phyloP scores from a whole-genome alignment of 164 flowering plant genomes.

The Kalanchoe fedtschenkoi region DNA sequence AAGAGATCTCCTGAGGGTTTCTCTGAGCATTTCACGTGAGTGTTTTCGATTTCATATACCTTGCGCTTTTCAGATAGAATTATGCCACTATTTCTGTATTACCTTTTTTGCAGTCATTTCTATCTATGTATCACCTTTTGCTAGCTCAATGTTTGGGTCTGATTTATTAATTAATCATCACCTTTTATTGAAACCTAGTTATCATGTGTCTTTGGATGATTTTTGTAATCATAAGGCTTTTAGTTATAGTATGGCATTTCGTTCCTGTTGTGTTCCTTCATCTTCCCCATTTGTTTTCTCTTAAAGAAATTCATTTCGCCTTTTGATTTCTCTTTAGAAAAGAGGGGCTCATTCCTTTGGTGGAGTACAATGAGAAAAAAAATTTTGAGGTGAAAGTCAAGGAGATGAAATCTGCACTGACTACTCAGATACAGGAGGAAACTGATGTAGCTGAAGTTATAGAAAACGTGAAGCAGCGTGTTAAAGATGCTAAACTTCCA shows the following conservation, averaged over 20 bases:
- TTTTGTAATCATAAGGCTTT: no score
- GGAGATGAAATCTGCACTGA: constrained; percentile 87
- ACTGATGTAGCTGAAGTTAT: constrained; percentile 77
- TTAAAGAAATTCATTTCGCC: neutral
- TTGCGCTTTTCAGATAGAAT: neutral
- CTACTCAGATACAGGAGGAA: constrained; percentile 81
- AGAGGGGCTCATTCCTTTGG: constrained; percentile 64
- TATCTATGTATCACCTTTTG: neutral
- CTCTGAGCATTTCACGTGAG: constrained; percentile 91
- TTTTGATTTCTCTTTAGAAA: constrained; percentile 33
- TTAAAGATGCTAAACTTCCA: constrained; percentile 87
- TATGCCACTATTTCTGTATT: neutral
- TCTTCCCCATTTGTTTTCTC: neutral
- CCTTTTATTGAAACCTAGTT: no score
- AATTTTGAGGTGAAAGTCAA: constrained; percentile 83
- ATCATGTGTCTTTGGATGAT: no score
- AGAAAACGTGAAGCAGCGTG: constrained; percentile 70
- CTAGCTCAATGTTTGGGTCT: neutral
- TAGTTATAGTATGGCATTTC: neutral
- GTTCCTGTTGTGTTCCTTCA: no score
- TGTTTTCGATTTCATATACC: constrained; percentile 7
- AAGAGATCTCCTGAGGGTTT: constrained; percentile 80
- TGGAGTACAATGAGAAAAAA: constrained; percentile 88
- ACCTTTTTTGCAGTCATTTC: neutral
- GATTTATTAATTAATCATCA: no score